These are phyloP conservation scores for Apiospora hydei DNA, from an alignment of 2,329 filamentous ascomycete genomes.

Conservation along the genomic window DNA sequence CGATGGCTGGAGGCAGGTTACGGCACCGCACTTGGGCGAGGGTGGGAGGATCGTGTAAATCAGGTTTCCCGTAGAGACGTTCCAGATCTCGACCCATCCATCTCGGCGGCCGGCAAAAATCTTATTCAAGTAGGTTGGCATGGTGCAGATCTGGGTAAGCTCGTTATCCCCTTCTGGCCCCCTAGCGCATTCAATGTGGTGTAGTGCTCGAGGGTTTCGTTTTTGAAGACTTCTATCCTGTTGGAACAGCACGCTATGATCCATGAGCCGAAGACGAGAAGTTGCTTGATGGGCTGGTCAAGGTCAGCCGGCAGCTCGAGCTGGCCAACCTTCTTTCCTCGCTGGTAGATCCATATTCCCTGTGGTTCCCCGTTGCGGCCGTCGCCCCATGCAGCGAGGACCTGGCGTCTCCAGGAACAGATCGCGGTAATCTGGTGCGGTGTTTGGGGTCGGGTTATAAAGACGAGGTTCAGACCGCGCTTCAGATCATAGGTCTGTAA, in stretches of 20 bases:
- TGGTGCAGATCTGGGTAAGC: conserved; percentile 82
- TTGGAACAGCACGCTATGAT: conserved; percentile 80
- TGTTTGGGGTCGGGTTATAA: conserved; percentile 90
- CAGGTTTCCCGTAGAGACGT: conserved; percentile 88
- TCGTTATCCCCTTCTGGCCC: conserved; percentile 64
- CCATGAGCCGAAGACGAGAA: conserved; percentile 90
- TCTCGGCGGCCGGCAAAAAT: conserved; percentile 88
- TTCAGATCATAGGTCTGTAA: conserved; percentile 96
- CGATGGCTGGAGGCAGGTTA: conserved; percentile 87
- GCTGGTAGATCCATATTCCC: conserved; percentile 90
- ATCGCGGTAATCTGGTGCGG: conserved; percentile 87
- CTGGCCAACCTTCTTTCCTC: conserved; percentile 84
- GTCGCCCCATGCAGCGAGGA: conserved; percentile 91
- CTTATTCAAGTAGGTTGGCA: conserved; percentile 97
- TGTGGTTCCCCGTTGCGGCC: conserved; percentile 56
- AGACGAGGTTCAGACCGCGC: conserved; percentile 88
- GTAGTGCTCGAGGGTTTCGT: conserved; percentile 83
- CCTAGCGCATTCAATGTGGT: conserved; percentile 76
- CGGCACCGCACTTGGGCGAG: conserved; percentile 73
- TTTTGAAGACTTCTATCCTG: conserved; percentile 89
- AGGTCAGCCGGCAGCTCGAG: conserved; percentile 72
- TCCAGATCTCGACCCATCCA: conserved; percentile 96
- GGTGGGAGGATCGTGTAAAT: conserved; percentile 89
- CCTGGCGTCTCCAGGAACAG: conserved; percentile 82
- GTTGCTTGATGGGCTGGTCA: conserved; percentile 74